Conservation (phyloP, 2,329 filamentous ascomycete species). For the Thielaviopsis ethacetica region DNA sequence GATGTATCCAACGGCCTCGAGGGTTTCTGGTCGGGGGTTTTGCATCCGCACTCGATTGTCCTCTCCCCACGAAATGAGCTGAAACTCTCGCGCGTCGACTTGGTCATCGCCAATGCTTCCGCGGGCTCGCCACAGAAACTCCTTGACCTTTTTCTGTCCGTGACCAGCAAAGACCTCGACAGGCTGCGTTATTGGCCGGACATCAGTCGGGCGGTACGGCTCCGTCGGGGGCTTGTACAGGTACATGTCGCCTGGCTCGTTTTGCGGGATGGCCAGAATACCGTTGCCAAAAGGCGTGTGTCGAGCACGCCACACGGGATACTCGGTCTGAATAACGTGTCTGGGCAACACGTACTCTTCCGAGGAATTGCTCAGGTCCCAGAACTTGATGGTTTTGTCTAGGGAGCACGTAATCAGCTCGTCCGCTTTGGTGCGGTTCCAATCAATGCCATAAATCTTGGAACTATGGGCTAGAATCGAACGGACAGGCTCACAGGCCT, state of each 20-base stretch:
- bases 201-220: conserved; percentile 9
- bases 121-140: conserved; percentile 77
- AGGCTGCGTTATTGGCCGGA: conserved; percentile 27
- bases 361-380: conserved; percentile 51
- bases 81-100: conserved; percentile 76
- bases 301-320: conserved; percentile 79
- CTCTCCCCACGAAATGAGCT: conserved; percentile 82
- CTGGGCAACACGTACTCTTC: conserved; percentile 42
- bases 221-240: conserved; percentile 55
- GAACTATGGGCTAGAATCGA: conserved; percentile 80
- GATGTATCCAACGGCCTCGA: conserved; percentile 55
- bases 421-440: conserved; percentile 62
- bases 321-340: conserved; percentile 63
- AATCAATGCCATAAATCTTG: conserved; percentile 91
- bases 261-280: conserved; percentile 80
- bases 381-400: conserved; percentile 85
- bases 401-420: conserved; percentile 76
- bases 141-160: conserved; percentile 57
- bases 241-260: conserved; percentile 69
- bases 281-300: conserved; percentile 84
- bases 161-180: conserved; percentile 45
- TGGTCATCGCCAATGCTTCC: conserved; percentile 49
- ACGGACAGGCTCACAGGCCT: conserved; percentile 58
- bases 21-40: conserved; percentile 46
- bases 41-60: conserved; percentile 72